Evolutionary conservation across 345 rosid species (phyloP), one percentile per base, ranked within the genome.

Genomic region (Corymbia maculata): DNA sequence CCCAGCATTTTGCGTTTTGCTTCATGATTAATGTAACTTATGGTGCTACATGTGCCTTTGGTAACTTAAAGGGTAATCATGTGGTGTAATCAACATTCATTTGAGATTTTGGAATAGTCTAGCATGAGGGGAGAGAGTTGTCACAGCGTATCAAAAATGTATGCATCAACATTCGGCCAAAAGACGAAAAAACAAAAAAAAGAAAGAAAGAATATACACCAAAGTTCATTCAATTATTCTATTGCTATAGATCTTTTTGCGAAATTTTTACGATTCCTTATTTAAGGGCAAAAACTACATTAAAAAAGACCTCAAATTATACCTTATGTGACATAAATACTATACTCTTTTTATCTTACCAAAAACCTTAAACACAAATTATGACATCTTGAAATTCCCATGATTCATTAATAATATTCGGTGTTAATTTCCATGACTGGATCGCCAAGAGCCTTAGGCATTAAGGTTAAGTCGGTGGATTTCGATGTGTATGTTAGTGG

Each of bases 311-410:
- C 22, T 55, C 61, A 55, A 55, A 21, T 53, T 55, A 8, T 55
- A 55, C 61, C 22, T 11, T 21, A 0, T 1, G 1, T 22, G 11
- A 55, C 28, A 55, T 55, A 22, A 0, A 55, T 55, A 55, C 12
- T 2, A 36, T 36, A 21, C 42, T 36, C 4, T 36, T 36, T 55
- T 55, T 55, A 26, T 55, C 26, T 21, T 0, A 2, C 28, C 12
- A 55, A 55, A 21, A 55, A 55, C 0, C 61, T 8, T 55, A 55
- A 22, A 21, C 61, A 55, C 61, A 55, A 22, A 55, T 55, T 22
- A 28, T 55, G 61, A 55, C 61, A 55, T 22, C 61, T 26, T 8
- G 21, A 55, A 36, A 36, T 36, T 55, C 12, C 24, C 61, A 55
- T 22, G 61, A 55, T 55, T 55, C 22, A 11, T 21, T 55, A 1